A percentile compares a stretch with the other conserved stretches of the same genome.
These are phyloP conservation scores for Musa schizocarpa DNA, from an alignment of 176 grass and related monocot species.

Conservation along the genomic window DNA sequence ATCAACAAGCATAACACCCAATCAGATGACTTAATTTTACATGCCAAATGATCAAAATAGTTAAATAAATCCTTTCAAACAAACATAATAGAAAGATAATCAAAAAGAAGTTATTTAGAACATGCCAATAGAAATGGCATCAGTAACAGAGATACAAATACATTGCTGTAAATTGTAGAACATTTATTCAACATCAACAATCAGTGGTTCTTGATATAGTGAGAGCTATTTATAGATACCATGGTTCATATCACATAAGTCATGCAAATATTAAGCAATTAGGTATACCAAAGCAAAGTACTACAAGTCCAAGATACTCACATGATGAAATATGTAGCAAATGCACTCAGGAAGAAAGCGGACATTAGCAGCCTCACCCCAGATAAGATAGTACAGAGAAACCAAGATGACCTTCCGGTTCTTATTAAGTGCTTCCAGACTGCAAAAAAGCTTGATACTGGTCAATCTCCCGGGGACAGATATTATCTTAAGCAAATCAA, in stretches of 20 bases:
- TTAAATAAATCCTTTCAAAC: not conserved
- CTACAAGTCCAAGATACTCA: slow-evolving; percentile 33
- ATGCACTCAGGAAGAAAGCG: slow-evolving; percentile 94
- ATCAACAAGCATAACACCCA: not conserved
- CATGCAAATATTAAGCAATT: no score
- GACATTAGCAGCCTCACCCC: slow-evolving; percentile 93
- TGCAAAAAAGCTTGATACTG: slow-evolving; percentile 27
- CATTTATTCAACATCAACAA: no score
- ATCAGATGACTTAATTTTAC: not conserved
- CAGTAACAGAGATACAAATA: not conserved
- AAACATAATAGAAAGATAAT: not conserved
- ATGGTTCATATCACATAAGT: no score
- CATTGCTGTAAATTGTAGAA: not conserved
- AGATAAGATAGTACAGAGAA: slow-evolving; percentile 84
- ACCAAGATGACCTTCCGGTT: slow-evolving; percentile 77
- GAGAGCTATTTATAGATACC: no score
- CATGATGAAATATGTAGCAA: slow-evolving; percentile 98
- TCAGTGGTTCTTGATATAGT: no score
- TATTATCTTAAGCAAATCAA: slow-evolving; percentile 6
- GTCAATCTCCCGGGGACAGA: slow-evolving; percentile 4
- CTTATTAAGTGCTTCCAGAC: slow-evolving; percentile 67
- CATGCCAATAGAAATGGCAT: not conserved
- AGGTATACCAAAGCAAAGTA: not conserved
- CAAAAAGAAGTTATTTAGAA: not conserved
- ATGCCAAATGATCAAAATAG: not conserved